A percentile compares a stretch with the other conserved stretches of the same genome.
These are phyloP conservation scores for Amanita molliuscula DNA, from an alignment of 768 basidiomycete genomes.

Conservation along the genomic window DNA sequence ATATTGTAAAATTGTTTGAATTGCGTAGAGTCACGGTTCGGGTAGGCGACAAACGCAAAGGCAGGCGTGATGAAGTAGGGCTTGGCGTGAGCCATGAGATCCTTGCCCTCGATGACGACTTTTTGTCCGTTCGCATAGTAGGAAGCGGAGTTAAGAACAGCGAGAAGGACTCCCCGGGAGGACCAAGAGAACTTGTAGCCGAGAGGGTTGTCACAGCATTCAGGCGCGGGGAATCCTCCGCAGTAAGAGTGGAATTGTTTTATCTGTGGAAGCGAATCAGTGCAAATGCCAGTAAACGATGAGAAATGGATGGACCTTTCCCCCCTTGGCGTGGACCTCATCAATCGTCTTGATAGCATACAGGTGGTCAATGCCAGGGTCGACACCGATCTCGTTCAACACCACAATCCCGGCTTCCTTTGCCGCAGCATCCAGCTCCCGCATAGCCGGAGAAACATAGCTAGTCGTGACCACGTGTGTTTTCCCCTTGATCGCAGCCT, in stretches of 20 bases:
- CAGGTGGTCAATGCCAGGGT: constrained; percentile 90
- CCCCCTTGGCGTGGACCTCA: constrained; percentile 90
- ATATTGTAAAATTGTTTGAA: constrained; percentile 91
- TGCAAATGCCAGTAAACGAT: background rate
- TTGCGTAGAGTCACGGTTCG: constrained; percentile 87
- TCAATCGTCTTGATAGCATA: constrained; percentile 91
- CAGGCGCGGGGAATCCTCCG: constrained; percentile 89
- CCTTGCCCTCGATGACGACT: constrained; percentile 59
- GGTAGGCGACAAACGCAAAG: constrained; percentile 93
- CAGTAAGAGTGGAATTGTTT: constrained; percentile 93
- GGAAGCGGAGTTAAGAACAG: constrained; percentile 83
- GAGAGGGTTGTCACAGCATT: constrained; percentile 87
- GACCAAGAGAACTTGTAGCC: constrained; percentile 99
- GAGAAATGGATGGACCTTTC: constrained; percentile 52
- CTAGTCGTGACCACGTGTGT: constrained; percentile 94
- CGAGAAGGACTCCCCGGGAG: constrained; percentile 89
- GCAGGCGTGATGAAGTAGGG: constrained; percentile 95
- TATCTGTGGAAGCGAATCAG: constrained; percentile 34
- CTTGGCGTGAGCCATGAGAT: constrained; percentile 85
- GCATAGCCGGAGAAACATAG: constrained; percentile 89
- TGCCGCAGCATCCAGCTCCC: constrained; percentile 68
- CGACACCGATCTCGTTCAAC: constrained; percentile 96
- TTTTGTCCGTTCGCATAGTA: constrained; percentile 61
- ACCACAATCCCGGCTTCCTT: constrained; percentile 88
- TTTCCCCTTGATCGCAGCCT: constrained; percentile 82